Conservation (phyloP, 441 rosid genomes). For the Rhodomyrtus psidioides region DNA sequence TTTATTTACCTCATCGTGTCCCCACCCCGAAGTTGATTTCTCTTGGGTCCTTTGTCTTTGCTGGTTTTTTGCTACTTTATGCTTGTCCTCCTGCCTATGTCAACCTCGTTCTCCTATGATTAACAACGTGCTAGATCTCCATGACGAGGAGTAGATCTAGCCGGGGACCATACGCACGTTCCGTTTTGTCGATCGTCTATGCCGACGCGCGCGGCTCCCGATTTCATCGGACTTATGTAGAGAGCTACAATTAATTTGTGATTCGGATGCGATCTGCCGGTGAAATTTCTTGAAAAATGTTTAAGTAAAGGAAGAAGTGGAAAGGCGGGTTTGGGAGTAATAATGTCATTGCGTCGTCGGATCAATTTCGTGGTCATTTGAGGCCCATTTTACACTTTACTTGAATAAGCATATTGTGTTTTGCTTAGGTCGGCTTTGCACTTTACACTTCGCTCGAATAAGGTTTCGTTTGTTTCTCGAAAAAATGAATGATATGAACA, state of each 20-base stretch:
- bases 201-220: not conserved
- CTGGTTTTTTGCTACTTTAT: not conserved
- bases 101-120: not conserved
- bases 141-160: not conserved
- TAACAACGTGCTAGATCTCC: not conserved
- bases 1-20: not conserved
- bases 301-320: accelerated
- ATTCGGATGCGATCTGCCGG: not conserved
- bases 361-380: not conserved
- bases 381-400: too few relatives aligned
- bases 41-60: not conserved
- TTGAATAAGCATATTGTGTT: too few relatives aligned
- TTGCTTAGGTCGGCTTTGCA: not conserved
- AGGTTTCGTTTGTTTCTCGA: not conserved
- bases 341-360: not conserved
- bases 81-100: not conserved
- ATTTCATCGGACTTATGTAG: not conserved
- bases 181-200: not conserved
- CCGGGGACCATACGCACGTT: not conserved
- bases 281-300: not conserved
- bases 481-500: not conserved
- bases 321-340: not conserved
- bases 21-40: not conserved
- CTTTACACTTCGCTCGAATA: not conserved
- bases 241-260: too few relatives aligned